Evolutionary conservation across 1,284 basidiomycete genomes (phyloP).

Genomic region (Gomphus sp.): DNA sequence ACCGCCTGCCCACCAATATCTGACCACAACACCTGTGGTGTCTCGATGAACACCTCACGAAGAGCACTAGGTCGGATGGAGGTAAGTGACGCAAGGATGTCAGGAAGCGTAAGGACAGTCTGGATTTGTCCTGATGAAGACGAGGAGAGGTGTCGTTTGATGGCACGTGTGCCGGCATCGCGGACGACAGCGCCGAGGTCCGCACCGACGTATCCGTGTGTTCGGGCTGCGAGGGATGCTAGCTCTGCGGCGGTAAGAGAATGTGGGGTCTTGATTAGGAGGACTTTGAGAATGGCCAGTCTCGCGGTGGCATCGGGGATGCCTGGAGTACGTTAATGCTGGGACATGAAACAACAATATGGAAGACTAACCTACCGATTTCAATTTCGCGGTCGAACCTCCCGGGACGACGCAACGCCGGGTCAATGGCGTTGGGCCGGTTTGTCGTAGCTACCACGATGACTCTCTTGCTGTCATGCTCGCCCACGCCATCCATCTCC

Average conservation of each 20-base stretch:
- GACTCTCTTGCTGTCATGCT: slow-evolving; percentile 90
- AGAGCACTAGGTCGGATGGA: slow-evolving; percentile 87
- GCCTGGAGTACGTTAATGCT: slow-evolving; percentile 36
- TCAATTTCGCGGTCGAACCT: slow-evolving; percentile 98
- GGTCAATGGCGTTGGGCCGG: slow-evolving; percentile 94
- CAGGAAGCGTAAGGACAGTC: slow-evolving; percentile 46
- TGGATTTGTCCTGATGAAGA: slow-evolving; percentile 17
- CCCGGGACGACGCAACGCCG: slow-evolving; percentile 92
- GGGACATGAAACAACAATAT: background rate
- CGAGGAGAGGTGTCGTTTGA: slow-evolving; percentile 67
- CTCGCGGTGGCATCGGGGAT: slow-evolving; percentile 84
- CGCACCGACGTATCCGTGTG: slow-evolving; percentile 97
- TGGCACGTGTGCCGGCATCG: slow-evolving; percentile 86
- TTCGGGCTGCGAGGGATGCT: slow-evolving; percentile 59
- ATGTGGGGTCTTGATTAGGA: slow-evolving; percentile 78
- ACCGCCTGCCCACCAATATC: slow-evolving; percentile 84
- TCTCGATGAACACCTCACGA: slow-evolving; percentile 87
- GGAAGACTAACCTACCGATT: slow-evolving; percentile 54
- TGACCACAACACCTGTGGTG: slow-evolving; percentile 73
- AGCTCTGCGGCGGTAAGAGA: slow-evolving; percentile 55
- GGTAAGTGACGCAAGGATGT: slow-evolving; percentile 68
- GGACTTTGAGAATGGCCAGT: slow-evolving; percentile 73
- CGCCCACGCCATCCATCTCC: slow-evolving; percentile 99
- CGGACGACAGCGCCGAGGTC: slow-evolving; percentile 89
- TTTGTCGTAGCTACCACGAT: slow-evolving; percentile 90